A percentile compares a stretch with the other conserved stretches of the same genome.
These are phyloP conservation scores for Yamadazyma oceani DNA, from an alignment of 1,139 yeast species.

Conservation along the genomic window DNA sequence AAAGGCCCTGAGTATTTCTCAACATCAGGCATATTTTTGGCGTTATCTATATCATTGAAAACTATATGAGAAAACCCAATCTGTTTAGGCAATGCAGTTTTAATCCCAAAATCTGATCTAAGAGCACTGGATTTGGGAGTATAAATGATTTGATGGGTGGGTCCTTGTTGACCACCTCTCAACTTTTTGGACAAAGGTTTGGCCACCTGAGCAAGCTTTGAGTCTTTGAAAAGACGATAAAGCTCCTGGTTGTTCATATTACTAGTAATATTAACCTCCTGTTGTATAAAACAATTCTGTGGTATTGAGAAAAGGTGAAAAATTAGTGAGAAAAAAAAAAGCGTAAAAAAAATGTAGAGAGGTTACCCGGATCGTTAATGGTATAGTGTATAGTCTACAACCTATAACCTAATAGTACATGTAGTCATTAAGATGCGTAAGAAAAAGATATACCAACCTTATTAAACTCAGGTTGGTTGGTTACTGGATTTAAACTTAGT, in stretches of 20 bases:
- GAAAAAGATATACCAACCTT: slow-evolving; percentile 43
- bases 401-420: neutral
- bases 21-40: slow-evolving; percentile 48
- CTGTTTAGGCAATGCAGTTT: slow-evolving; percentile 44
- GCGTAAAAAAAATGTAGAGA: neutral
- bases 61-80: slow-evolving; percentile 45
- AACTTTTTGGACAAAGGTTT: slow-evolving; percentile 37
- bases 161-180: slow-evolving; percentile 32
- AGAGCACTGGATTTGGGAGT: slow-evolving; percentile 45
- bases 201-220: slow-evolving; percentile 49
- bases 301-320: neutral
- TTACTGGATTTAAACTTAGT: slow-evolving; percentile 31
- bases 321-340: slow-evolving; percentile 2
- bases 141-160: slow-evolving; percentile 47
- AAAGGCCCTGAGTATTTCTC: slow-evolving; percentile 43
- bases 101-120: slow-evolving; percentile 46
- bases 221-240: slow-evolving; percentile 40
- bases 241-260: slow-evolving; percentile 33
- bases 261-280: neutral
- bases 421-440: slow-evolving; percentile 21
- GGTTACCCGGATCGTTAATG: slow-evolving; percentile 5
- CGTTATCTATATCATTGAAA: slow-evolving; percentile 46
- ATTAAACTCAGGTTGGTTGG: slow-evolving; percentile 36
- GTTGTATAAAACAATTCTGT: neutral
- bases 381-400: too few relatives aligned